phyloP scores from a whole-genome alignment of 2,329 filamentous ascomycete species.

The Monascus ruber region DNA sequence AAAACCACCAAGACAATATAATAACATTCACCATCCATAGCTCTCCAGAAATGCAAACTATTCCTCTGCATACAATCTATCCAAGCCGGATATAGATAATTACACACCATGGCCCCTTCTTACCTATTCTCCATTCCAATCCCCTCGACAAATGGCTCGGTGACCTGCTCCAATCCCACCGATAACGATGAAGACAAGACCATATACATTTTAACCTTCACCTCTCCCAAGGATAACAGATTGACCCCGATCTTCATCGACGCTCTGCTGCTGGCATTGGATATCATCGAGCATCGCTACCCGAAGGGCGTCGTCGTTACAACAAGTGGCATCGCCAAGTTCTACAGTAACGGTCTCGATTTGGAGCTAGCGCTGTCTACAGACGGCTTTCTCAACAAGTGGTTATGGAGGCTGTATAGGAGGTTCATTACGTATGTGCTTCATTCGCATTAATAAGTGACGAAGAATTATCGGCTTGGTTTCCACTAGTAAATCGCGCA shows the following conservation, averaged over 20 bases:
- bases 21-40: too few species aligned
- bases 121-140: conserved; percentile 51
- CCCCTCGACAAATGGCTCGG: conserved; percentile 41
- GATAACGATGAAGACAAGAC: conserved; percentile 25
- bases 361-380: conserved; percentile 53
- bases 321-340: conserved; percentile 63
- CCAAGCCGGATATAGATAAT: neutral
- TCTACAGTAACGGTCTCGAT: conserved; percentile 77
- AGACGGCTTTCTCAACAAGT: conserved; percentile 49
- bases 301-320: conserved; percentile 65
- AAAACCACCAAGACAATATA: too few species aligned
- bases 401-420: conserved; percentile 54
- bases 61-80: neutral
- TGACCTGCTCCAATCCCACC: conserved; percentile 52
- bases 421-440: conserved; percentile 46
- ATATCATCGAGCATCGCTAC: conserved; percentile 59
- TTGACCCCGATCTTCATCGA: conserved; percentile 58
- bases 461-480: neutral
- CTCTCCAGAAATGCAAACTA: too few species aligned
- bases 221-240: conserved; percentile 63
- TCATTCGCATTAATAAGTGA: neutral
- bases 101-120: conserved; percentile 16
- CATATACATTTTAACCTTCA: conserved; percentile 64
- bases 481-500: neutral
- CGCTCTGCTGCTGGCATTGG: conserved; percentile 58